Evolutionary conservation across 108 stramenopile genomes (phyloP).

Genomic region (Fistulifera pelliculosa): DNA sequence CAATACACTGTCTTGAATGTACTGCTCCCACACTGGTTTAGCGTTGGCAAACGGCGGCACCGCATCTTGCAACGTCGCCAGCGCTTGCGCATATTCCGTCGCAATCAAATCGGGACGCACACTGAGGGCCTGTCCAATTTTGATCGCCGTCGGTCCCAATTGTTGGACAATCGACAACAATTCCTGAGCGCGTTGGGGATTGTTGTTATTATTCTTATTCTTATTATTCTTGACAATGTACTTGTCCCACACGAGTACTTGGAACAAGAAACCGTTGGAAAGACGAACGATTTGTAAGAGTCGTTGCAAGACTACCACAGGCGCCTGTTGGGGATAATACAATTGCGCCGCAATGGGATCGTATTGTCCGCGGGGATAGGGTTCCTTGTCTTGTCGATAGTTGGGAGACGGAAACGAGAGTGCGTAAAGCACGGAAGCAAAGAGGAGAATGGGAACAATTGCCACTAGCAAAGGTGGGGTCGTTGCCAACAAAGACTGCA

Average conservation of each 20-base stretch:
- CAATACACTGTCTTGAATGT: slow-evolving; percentile 1
- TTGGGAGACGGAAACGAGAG: slow-evolving; percentile 5
- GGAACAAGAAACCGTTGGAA: slow-evolving; percentile 18
- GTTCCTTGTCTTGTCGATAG: slow-evolving; percentile 16
- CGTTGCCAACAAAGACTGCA: too few relatives aligned
- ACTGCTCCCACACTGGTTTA: slow-evolving; percentile 3
- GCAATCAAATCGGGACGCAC: slow-evolving; percentile 72
- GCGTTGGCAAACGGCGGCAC: slow-evolving; percentile 72
- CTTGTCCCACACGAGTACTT: slow-evolving; percentile 21
- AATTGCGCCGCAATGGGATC: slow-evolving; percentile 20
- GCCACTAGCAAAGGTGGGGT: too few relatives aligned
- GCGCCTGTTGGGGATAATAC: slow-evolving; percentile 17
- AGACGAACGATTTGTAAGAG: slow-evolving; percentile 20
- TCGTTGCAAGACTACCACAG: slow-evolving; percentile 19
- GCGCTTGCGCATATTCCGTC: slow-evolving; percentile 45
- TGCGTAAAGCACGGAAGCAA: neutral
- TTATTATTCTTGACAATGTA: slow-evolving; percentile 16
- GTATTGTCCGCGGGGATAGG: slow-evolving; percentile 22
- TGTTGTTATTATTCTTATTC: too few relatives aligned
- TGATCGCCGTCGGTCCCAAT: slow-evolving; percentile 58
- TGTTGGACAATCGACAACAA: slow-evolving; percentile 34
- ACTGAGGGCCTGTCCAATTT: slow-evolving; percentile 73
- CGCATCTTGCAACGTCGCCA: slow-evolving; percentile 65
- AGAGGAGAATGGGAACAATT: too few relatives aligned
- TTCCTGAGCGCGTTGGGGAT: slow-evolving; percentile 26